Evolutionary conservation across 228 moss, liverwort and hornwort species (phyloP).

Genomic region (Sphagnum fallax): DNA sequence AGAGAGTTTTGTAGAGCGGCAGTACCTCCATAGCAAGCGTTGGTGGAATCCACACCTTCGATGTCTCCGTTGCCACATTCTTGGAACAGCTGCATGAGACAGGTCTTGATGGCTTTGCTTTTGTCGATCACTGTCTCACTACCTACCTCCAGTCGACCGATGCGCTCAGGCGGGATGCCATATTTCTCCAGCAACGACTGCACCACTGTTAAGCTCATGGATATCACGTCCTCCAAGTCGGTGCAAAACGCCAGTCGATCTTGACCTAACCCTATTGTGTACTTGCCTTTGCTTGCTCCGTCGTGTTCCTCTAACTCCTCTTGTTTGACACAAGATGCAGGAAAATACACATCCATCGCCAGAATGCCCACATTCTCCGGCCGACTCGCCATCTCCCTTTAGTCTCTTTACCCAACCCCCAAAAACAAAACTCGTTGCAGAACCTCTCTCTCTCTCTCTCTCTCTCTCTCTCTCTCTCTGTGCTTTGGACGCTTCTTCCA

Average conservation of each 20-base stretch:
- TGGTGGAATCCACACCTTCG: slow-evolving; percentile 95
- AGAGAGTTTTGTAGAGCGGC: slow-evolving; percentile 88
- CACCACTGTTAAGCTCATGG: slow-evolving; percentile 83
- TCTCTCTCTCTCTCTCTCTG: too few species aligned
- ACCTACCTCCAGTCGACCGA: slow-evolving; percentile 94
- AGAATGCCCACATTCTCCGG: slow-evolving; percentile 86
- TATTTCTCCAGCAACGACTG: slow-evolving; percentile 81
- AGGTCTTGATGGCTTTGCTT: slow-evolving; percentile 94
- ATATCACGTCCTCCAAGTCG: slow-evolving; percentile 70
- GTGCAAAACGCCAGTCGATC: slow-evolving; percentile 74
- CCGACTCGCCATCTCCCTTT: slow-evolving; percentile 4
- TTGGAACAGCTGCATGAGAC: slow-evolving; percentile 78
- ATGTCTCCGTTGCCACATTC: slow-evolving; percentile 85
- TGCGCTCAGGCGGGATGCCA: slow-evolving; percentile 51
- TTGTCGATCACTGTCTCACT: slow-evolving; percentile 97
- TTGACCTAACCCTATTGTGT: slow-evolving; percentile 87
- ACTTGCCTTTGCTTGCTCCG: slow-evolving; percentile 81
- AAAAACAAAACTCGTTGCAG: too few species aligned
- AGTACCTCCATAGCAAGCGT: slow-evolving; percentile 96
- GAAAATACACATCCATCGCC: slow-evolving; percentile 86
- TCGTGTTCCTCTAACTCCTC: slow-evolving; percentile 72
- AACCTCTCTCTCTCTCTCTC: too few species aligned
- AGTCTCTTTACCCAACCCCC: too few species aligned
- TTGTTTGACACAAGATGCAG: slow-evolving; percentile 45
- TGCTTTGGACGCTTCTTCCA: too few species aligned